These are phyloP conservation scores for Claviceps digitariae DNA, from an alignment of 2,329 filamentous ascomycete genomes.

Conservation along the genomic window DNA sequence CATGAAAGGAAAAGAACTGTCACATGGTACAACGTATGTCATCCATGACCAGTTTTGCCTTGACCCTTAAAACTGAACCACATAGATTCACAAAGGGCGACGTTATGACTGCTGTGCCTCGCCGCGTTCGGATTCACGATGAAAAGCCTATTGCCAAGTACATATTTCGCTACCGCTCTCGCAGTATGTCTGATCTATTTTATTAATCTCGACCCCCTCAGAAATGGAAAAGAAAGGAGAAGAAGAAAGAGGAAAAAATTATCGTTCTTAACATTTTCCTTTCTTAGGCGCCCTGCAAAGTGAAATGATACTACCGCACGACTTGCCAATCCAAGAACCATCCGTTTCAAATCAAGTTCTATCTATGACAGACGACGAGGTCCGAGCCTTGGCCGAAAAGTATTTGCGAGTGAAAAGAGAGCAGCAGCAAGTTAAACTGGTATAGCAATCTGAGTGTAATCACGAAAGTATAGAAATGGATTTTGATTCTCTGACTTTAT, in stretches of 20 bases:
- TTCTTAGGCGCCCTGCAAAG: slow-evolving; percentile 10
- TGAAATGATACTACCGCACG: slow-evolving; percentile 12
- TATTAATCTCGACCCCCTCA: no score
- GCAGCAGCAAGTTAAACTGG: background rate
- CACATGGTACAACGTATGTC: slow-evolving; percentile 11
- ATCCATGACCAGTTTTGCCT: background rate
- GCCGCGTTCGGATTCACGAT: fast-evolving
- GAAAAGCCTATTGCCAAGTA: background rate
- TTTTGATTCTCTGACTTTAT: background rate
- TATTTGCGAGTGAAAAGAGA: slow-evolving; percentile 7
- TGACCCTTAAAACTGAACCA: background rate
- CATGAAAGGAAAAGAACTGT: slow-evolving; percentile 15
- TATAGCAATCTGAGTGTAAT: background rate
- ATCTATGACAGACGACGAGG: slow-evolving; percentile 8
- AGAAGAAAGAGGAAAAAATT: background rate
- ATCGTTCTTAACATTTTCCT: background rate
- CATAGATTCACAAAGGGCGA: background rate
- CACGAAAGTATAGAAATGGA: background rate
- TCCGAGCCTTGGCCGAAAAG: slow-evolving; percentile 11
- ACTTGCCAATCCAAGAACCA: slow-evolving; percentile 2
- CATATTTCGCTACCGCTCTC: slow-evolving; percentile 13
- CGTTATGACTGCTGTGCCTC: background rate
- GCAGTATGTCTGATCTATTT: slow-evolving; percentile 5
- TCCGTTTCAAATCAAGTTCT: slow-evolving; percentile 2
- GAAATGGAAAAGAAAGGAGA: no score